phyloP scores from a whole-genome alignment of 441 rosid species.

The Adansonia grandidieri region DNA sequence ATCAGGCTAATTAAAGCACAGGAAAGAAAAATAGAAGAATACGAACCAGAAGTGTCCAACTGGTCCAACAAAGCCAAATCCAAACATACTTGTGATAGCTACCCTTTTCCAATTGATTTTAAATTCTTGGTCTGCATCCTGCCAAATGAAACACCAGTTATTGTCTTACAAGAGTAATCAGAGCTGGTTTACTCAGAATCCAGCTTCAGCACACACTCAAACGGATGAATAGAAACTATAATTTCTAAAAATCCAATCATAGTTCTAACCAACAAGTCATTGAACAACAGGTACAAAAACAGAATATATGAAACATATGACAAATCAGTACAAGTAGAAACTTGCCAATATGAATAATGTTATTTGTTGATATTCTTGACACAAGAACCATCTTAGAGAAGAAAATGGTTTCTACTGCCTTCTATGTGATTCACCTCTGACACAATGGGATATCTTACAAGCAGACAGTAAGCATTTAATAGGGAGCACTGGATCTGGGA shows the following conservation, averaged over 20 bases:
- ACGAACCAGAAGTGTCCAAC: slow-evolving; percentile 95
- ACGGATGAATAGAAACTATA: background rate
- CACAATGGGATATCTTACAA: background rate
- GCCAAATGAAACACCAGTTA: slow-evolving; percentile 27
- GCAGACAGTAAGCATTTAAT: background rate
- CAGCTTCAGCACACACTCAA: slow-evolving; percentile 6
- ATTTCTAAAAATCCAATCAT: background rate
- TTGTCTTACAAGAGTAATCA: background rate
- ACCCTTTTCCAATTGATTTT: slow-evolving; percentile 82
- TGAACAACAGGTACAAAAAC: background rate
- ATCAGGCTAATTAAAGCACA: background rate
- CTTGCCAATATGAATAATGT: background rate
- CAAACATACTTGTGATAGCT: slow-evolving; percentile 81
- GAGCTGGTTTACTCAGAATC: background rate
- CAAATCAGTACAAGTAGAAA: background rate
- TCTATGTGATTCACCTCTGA: background rate
- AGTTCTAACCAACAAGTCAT: background rate
- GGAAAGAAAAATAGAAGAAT: slow-evolving; percentile 36
- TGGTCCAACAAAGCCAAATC: slow-evolving; percentile 94
- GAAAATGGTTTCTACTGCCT: background rate
- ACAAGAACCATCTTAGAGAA: slow-evolving; percentile 1
- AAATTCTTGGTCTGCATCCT: slow-evolving; percentile 62
- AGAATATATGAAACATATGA: slow-evolving; percentile 12
- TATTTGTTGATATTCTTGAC: background rate
- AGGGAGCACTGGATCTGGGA: background rate